Evolutionary conservation across 106 monocot genomes (phyloP).

Genomic region (Dioscorea zingiberensis): DNA sequence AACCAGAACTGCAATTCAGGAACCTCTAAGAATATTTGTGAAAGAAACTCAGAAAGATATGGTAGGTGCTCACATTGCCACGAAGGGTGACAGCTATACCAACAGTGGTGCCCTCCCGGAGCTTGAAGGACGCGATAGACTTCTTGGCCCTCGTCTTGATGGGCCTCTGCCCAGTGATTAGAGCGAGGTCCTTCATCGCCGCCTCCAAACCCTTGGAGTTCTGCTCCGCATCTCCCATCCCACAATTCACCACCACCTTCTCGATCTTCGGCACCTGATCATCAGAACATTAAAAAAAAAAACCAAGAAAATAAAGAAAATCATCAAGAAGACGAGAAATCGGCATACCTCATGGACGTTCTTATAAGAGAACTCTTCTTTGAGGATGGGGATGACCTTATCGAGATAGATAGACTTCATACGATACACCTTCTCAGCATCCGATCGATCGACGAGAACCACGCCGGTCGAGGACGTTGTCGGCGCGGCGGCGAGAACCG

Average conservation of each 20-base stretch:
- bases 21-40: no score
- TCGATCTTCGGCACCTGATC: conserved; percentile 43
- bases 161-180: conserved; percentile 85
- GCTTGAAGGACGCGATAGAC: conserved; percentile 84
- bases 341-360: conserved; percentile 71
- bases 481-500: conserved; percentile 15
- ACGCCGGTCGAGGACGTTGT: conserved; percentile 37
- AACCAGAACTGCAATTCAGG: no score
- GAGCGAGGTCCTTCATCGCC: conserved; percentile 66
- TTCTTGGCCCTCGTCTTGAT: conserved; percentile 74
- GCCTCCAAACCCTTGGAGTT: conserved; percentile 87
- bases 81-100: conserved; percentile 86
- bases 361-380: conserved; percentile 71
- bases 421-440: conserved; percentile 62
- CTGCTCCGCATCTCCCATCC: conserved; percentile 88
- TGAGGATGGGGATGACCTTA: conserved; percentile 66
- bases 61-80: conserved; percentile 45
- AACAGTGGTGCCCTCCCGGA: conserved; percentile 72
- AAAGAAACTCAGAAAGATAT: no score
- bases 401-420: conserved; percentile 58
- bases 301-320: neutral
- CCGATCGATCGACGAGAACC: conserved; percentile 61
- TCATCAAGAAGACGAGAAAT: neutral
- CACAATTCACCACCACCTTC: conserved; percentile 94
- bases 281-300: neutral